Evolutionary conservation across 2,329 filamentous ascomycete species (phyloP).

Genomic region (Aureobasidium zeae): DNA sequence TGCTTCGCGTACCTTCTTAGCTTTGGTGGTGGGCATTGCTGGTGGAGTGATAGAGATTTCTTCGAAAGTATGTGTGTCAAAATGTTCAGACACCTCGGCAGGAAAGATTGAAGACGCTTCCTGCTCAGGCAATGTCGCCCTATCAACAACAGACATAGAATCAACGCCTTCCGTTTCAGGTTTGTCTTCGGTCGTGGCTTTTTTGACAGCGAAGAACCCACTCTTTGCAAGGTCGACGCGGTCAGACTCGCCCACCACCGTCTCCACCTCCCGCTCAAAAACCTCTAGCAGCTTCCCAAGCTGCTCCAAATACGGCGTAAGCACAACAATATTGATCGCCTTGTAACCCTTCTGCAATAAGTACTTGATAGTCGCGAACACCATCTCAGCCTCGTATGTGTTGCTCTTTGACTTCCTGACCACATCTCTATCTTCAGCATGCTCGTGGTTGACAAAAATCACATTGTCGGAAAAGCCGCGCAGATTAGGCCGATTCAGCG

Average conservation of each 20-base stretch:
- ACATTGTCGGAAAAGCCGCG: conserved; percentile 43
- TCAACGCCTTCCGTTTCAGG: not conserved
- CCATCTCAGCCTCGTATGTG: conserved; percentile 53
- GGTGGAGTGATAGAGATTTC: too few relatives aligned
- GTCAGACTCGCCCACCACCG: conserved; percentile 55
- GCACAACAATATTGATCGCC: conserved; percentile 53
- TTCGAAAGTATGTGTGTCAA: too few relatives aligned
- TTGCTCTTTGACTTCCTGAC: conserved; percentile 34
- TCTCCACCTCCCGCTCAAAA: conserved; percentile 45
- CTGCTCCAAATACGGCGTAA: conserved; percentile 57
- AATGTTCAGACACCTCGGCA: too few relatives aligned
- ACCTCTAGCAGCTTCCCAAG: conserved; percentile 41
- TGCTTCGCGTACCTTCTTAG: not conserved
- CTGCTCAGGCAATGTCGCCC: too few relatives aligned
- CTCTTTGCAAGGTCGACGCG: conserved; percentile 39
- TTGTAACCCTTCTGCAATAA: conserved; percentile 58
- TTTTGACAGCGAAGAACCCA: too few relatives aligned
- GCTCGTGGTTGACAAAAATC: conserved; percentile 51
- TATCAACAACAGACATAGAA: too few relatives aligned
- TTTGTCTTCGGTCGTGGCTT: too few relatives aligned
- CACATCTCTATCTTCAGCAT: conserved; percentile 34
- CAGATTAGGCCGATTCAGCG: conserved; percentile 37
- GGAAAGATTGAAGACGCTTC: too few relatives aligned
- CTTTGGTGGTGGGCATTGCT: too few relatives aligned
- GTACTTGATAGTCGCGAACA: conserved; percentile 51